Percentiles rank a stretch among this genome's conserved stretches.
These are phyloP conservation scores for Salix udensis DNA, from an alignment of 345 rosid genomes.

Conservation along the genomic window DNA sequence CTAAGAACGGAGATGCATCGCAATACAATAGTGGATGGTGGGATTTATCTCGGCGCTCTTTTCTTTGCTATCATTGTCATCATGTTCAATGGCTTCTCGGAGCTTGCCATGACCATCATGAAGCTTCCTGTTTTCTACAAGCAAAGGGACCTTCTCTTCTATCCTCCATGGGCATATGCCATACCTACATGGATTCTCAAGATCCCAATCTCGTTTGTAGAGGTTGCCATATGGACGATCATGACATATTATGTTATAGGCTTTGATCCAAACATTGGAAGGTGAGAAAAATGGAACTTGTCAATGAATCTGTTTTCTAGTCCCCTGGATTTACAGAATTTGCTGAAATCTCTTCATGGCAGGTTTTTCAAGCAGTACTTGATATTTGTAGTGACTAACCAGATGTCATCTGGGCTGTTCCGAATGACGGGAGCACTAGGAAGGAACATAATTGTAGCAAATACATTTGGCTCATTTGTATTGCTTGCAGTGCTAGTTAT, in stretches of 20 bases:
- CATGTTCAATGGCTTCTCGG: constrained; percentile 79
- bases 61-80: constrained; percentile 48
- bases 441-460: constrained; percentile 58
- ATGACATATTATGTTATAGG: constrained; percentile 55
- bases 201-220: constrained; percentile 61
- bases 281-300: constrained; percentile 25
- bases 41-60: constrained; percentile 59
- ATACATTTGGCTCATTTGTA: constrained; percentile 52
- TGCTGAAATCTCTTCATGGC: constrained; percentile 18
- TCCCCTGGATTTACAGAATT: constrained; percentile 1
- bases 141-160: constrained; percentile 80
- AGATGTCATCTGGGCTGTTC: constrained; percentile 60
- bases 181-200: constrained; percentile 79
- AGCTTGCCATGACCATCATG: constrained; percentile 65
- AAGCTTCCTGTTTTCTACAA: constrained; percentile 89
- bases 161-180: constrained; percentile 87
- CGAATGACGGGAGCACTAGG: constrained; percentile 53
- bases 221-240: constrained; percentile 57
- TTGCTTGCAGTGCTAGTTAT: constrained; percentile 39
- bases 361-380: constrained; percentile 58
- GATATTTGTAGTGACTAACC: constrained; percentile 38
- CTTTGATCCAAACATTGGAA: constrained; percentile 42
- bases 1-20: constrained; percentile 69
- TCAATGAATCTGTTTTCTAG: background rate
- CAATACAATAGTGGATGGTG: constrained; percentile 56